These are phyloP conservation scores for Saccharomycopsis fermentans DNA, from an alignment of 805 yeast genomes.

Conservation along the genomic window DNA sequence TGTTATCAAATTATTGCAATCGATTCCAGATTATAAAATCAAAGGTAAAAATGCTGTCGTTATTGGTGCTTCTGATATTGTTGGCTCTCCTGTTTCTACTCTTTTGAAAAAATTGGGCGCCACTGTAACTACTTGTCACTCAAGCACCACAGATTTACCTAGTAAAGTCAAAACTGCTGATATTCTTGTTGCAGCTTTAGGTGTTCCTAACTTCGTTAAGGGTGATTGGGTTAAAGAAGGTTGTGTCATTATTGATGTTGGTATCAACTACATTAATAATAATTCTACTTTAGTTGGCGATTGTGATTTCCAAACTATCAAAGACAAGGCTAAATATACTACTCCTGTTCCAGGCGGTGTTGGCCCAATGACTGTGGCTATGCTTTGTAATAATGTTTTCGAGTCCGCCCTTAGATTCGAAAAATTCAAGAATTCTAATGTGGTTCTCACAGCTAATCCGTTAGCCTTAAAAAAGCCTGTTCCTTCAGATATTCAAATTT, in stretches of 20 bases:
- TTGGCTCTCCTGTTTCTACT: conserved; percentile 87
- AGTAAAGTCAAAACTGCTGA: conserved; percentile 60
- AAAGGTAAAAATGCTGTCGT: conserved; percentile 85
- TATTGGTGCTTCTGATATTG: conserved; percentile 91
- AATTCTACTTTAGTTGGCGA: conserved; percentile 81
- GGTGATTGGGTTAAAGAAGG: conserved; percentile 84
- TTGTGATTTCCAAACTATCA: conserved; percentile 69
- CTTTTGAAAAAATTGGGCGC: conserved; percentile 60
- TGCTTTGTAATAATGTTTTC: conserved; percentile 78
- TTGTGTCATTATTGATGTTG: conserved; percentile 86
- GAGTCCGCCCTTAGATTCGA: conserved; percentile 53
- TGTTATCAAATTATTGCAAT: conserved; percentile 66
- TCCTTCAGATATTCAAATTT: conserved; percentile 85
- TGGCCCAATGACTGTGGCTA: conserved; percentile 98
- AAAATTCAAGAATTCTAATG: conserved; percentile 37
- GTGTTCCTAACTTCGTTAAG: conserved; percentile 72
- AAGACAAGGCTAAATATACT: conserved; percentile 51
- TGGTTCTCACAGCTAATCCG: conserved; percentile 48
- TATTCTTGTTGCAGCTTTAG: conserved; percentile 86
- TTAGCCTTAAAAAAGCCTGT: conserved; percentile 41
- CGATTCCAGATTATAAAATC: conserved; percentile 48
- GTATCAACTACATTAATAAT: conserved; percentile 84
- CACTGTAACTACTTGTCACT: conserved; percentile 83
- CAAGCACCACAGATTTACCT: conserved; percentile 55
- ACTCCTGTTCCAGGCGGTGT: conserved; percentile 99